phyloP scores from a whole-genome alignment of 768 basidiomycete genomes.

The Naganishia vishniacii region DNA sequence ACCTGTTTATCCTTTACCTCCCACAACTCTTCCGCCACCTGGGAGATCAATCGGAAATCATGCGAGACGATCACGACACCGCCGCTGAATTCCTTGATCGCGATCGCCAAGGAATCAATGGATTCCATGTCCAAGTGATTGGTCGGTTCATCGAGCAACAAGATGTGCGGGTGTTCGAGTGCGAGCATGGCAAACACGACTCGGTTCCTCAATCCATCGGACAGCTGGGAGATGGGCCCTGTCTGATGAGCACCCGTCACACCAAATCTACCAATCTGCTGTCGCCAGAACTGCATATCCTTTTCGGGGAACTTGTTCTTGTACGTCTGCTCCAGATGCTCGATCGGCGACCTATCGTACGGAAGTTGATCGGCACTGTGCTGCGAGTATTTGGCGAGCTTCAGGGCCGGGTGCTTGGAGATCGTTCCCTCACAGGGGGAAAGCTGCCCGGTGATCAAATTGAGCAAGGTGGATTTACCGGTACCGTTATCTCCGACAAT shows the following conservation, averaged over 20 bases:
- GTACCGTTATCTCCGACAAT: constrained; percentile 95
- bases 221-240: constrained; percentile 84
- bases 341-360: constrained; percentile 81
- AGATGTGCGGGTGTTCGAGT: constrained; percentile 95
- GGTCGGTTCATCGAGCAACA: constrained; percentile 66
- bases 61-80: constrained; percentile 99
- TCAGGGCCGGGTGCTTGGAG: constrained; percentile 79
- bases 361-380: constrained; percentile 98
- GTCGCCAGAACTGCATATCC: constrained; percentile 88
- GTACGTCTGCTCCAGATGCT: constrained; percentile 84
- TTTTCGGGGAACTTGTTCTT: constrained; percentile 83
- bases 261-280: constrained; percentile 92
- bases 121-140: constrained; percentile 98
- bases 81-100: constrained; percentile 95
- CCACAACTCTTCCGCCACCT: constrained; percentile 98
- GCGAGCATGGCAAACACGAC: constrained; percentile 94
- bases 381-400: constrained; percentile 97
- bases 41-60: constrained; percentile 97
- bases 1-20: constrained; percentile 94
- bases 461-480: constrained; percentile 84
- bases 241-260: constrained; percentile 91
- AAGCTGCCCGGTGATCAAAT: constrained; percentile 77
- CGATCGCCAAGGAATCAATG: constrained; percentile 88
- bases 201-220: constrained; percentile 91
- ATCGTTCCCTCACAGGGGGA: constrained; percentile 79